Evolutionary conservation across 164 flowering plant species (phyloP), one percentile per base, ranked within the genome.

Genomic region (Umbellularia californica): DNA sequence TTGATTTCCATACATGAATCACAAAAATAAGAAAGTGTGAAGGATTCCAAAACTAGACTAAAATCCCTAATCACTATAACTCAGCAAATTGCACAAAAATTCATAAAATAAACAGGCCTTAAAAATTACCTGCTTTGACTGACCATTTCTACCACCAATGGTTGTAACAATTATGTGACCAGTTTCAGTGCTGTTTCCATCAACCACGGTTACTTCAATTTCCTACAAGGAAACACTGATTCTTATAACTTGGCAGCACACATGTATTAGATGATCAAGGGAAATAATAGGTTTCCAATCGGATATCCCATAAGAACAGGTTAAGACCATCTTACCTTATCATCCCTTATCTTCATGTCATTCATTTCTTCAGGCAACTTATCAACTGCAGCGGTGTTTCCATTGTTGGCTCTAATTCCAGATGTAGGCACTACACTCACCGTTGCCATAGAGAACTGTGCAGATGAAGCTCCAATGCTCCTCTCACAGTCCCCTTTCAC

Each of bases 341-440:
- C 94, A 79, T 92, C 94, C 80, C 85, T 86, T 69, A 92, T 84
- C 79, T 85, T 92, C 94, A 92, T 90, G 75, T 87, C 91, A 79
- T 87, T 92, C 90, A 92, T 88, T 76, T 89, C 93, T 22, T 85
- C 93, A 17, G 93, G 95, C 71, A 92, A 81, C 72, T 74, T 86
- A 80, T 90, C 94, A 71, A 86, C 85, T 65, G 79, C 88, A 65
- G 69, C 80, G 35, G 81, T 65, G 47, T 82, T 88, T 50, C 87
- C 87, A 77, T 77, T 68, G 11, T 83, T 72, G 67, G 86, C 89
- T 79, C 91, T 77, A 50, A 87, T 63, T 65, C 86, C 87, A 64
- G 88, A 79, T 75, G 85, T 68, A 72, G 86, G 86, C 30, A 76
- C 85, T 1, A 86, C 76, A 23, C 87, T 75, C 24, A 82, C 88